Base-by-base conservation (phyloP, 2,329 filamentous ascomycete genomes). In the Xylariaceae sp. region DNA sequence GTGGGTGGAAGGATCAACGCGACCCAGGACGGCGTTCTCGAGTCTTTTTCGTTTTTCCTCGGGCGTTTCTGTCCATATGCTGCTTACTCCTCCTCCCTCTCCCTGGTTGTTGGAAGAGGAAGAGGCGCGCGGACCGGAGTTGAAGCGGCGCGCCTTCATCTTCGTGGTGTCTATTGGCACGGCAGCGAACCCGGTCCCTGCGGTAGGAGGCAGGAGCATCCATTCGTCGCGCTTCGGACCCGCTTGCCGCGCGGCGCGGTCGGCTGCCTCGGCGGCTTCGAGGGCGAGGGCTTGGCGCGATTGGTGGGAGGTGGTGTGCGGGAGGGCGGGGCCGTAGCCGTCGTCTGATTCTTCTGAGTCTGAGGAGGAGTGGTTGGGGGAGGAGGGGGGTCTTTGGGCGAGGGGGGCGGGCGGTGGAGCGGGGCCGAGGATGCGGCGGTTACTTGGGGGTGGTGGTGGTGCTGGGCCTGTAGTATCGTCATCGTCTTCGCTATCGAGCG, bases 151-250 rank as follows among this genome's bases (percentile, higher is more conserved):
- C 47, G 79, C 82, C 52, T 83, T 81, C 43, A 90, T 70, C 61
- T 89, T 89, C 4, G 88, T 90, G 1, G 90, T 87, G 62, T 96
- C 89, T n/a, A n/a, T n/a, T n/a, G n/a, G n/a, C n/a, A n/a, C n/a
- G n/a, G n/a, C n/a, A n/a, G 50, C 67, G 85, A 67, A 60, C 85
- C 65, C 48, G 75, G 51, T 76, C 57, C 65, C 57, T 64, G 69
- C 62, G 2, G 70, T 67, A 0, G 85, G 85, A 2, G 84, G 84
- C 1, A 78, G 74, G 32, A 88, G 70, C 85, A 89, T 89, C 85
- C 85, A 89, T 54, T 87, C 82, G 66, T 94, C 89, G 53, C 90
- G 81, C 58, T 83, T 74, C 4, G 73, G 70, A 34, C 74, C 71
- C 13, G n/a, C n/a, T n/a, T n/a, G n/a, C n/a, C n/a, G n/a, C n/a